Evolutionary conservation across 768 basidiomycete species (phyloP).

Genomic region (Boletellus emodensis): DNA sequence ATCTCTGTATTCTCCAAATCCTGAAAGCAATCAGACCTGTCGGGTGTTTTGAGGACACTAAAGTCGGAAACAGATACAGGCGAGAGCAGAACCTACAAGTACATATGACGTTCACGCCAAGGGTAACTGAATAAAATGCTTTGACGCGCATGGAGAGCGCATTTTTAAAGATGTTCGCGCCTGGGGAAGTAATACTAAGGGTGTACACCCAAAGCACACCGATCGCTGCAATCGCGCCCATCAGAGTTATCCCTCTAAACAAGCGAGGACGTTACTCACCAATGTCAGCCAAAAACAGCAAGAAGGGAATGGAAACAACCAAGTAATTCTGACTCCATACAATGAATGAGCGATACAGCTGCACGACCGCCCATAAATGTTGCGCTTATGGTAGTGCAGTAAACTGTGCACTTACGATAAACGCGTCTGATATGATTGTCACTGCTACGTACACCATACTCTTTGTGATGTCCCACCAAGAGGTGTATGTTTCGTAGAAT

Average conservation of each 20-base stretch:
- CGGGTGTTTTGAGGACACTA: not conserved
- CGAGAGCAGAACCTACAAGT: not conserved
- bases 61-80: not conserved
- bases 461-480: not conserved
- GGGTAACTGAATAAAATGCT: constrained; percentile 1
- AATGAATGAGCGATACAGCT: constrained; percentile 2
- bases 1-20: constrained; percentile 2
- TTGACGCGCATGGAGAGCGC: constrained; percentile 1
- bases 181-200: not conserved
- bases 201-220: constrained; percentile 6
- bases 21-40: constrained; percentile 1
- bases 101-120: not conserved
- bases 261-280: not conserved
- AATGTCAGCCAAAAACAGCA: not conserved
- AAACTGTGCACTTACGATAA: not conserved
- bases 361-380: not conserved
- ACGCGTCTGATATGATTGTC: not conserved
- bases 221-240: not conserved
- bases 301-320: not conserved
- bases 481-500: not conserved
- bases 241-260: not conserved
- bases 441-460: constrained; percentile 1
- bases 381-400: not conserved
- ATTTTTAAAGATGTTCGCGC: not conserved
- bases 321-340: constrained; percentile 1